Evolutionary conservation across 108 stramenopile species (phyloP).

Genomic region (Nitzschia putrida): DNA sequence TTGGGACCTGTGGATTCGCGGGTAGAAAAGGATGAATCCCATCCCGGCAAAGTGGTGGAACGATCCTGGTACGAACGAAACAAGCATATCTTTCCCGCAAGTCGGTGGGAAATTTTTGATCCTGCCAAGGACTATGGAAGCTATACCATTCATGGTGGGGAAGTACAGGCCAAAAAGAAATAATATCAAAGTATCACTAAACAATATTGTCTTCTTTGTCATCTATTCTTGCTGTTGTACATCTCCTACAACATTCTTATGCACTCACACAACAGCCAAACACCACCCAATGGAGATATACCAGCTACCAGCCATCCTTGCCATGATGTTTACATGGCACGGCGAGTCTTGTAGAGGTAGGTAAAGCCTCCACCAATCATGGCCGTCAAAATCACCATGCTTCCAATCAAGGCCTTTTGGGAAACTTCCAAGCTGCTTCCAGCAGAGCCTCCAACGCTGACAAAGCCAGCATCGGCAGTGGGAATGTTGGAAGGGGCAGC

Average conservation of each 20-base stretch:
- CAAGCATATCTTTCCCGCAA: slow-evolving; percentile 98
- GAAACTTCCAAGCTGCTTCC: slow-evolving; percentile 9
- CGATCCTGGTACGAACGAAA: slow-evolving; percentile 96
- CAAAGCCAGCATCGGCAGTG: neutral
- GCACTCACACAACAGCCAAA: neutral
- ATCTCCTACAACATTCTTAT: no score
- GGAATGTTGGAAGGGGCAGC: neutral
- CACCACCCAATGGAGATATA: neutral
- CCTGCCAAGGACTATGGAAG: slow-evolving; percentile 86
- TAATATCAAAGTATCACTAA: neutral
- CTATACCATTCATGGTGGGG: slow-evolving; percentile 90
- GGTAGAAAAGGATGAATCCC: slow-evolving; percentile 94
- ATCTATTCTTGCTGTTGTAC: no score
- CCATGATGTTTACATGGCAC: neutral
- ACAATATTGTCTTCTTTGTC: no score
- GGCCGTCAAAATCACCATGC: slow-evolving; percentile 26
- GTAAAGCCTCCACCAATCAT: slow-evolving; percentile 22
- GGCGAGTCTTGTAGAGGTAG: slow-evolving; percentile 16
- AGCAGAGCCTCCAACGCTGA: neutral
- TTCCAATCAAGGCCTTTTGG: slow-evolving; percentile 27
- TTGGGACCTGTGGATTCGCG: slow-evolving; percentile 80
- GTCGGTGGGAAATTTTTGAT: slow-evolving; percentile 96
- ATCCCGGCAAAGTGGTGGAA: slow-evolving; percentile 96
- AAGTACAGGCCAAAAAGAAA: slow-evolving; percentile 57
- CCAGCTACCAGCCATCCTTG: neutral